phyloP scores from a whole-genome alignment of 148 eudicot species.

The Linanthus parryae region DNA sequence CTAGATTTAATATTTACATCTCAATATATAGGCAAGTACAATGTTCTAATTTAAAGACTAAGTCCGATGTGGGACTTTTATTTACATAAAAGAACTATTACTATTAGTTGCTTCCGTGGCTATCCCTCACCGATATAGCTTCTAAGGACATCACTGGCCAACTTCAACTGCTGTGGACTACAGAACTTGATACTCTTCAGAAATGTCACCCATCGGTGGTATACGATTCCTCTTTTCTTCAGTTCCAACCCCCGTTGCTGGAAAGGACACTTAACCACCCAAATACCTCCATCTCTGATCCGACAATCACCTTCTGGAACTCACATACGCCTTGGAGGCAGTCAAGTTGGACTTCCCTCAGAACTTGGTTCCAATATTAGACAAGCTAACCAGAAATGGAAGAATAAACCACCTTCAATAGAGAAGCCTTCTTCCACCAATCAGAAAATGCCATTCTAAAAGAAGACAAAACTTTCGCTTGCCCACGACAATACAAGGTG shows the following conservation, averaged over 20 bases:
- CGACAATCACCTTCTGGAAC: constrained; percentile 71
- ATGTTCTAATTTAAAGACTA: no score
- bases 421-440: constrained; percentile 15
- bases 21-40: no score
- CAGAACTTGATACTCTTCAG: constrained; percentile 48
- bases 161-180: constrained; percentile 52
- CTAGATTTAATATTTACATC: no score
- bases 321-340: constrained; percentile 46
- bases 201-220: constrained; percentile 44
- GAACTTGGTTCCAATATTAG: constrained; percentile 38
- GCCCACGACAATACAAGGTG: constrained; percentile 28
- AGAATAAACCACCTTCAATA: constrained; percentile 38
- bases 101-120: constrained; percentile 55
- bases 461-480: constrained; percentile 5
- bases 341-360: constrained; percentile 55
- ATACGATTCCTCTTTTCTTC: constrained; percentile 55
- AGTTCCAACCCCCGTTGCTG: constrained; percentile 50
- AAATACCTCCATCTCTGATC: constrained; percentile 45
- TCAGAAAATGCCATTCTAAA: constrained; percentile 12
- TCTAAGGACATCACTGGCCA: constrained; percentile 14
- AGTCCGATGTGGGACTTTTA: no score
- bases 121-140: constrained; percentile 28
- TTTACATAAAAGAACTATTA: no score
- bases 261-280: constrained; percentile 66
- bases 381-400: constrained; percentile 55